These are phyloP conservation scores for Neobulgaria alba DNA, from an alignment of 2,329 filamentous ascomycete genomes.

Conservation along the genomic window DNA sequence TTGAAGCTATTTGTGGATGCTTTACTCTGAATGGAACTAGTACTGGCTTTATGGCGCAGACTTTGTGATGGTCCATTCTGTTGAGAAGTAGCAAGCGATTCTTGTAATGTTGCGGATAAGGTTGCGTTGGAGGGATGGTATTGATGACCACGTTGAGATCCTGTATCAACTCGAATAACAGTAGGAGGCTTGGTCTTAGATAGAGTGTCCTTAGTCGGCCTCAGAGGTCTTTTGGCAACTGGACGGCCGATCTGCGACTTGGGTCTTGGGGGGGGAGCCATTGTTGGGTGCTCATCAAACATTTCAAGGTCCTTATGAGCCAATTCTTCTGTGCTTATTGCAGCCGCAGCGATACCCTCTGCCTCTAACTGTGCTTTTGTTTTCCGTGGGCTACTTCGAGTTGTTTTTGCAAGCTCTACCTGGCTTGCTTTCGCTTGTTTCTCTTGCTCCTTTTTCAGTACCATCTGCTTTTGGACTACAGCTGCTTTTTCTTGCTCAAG, in stretches of 20 bases:
- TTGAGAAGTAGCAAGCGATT: slow-evolving; percentile 38
- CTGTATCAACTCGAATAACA: slow-evolving; percentile 62
- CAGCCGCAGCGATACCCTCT: slow-evolving; percentile 26
- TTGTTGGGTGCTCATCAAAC: slow-evolving; percentile 40
- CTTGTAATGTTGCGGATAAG: slow-evolving; percentile 50
- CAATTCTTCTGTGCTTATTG: slow-evolving; percentile 27
- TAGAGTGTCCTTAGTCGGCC: slow-evolving; percentile 50
- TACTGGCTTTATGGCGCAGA: slow-evolving; percentile 55
- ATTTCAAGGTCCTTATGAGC: slow-evolving; percentile 44
- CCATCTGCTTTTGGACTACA: slow-evolving; percentile 44
- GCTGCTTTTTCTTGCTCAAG: slow-evolving; percentile 48
- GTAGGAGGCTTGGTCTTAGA: slow-evolving; percentile 59
- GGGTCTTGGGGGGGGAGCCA: slow-evolving; percentile 53
- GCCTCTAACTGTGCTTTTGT: slow-evolving; percentile 30
- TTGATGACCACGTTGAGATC: slow-evolving; percentile 55
- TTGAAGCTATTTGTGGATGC: slow-evolving; percentile 50
- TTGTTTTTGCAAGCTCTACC: slow-evolving; percentile 34
- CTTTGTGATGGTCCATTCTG: slow-evolving; percentile 39
- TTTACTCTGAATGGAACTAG: slow-evolving; percentile 29
- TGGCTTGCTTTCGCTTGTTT: slow-evolving; percentile 30
- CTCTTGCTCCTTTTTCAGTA: slow-evolving; percentile 45
- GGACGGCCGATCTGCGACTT: slow-evolving; percentile 40
- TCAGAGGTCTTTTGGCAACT: slow-evolving; percentile 49
- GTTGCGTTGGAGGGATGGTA: slow-evolving; percentile 50
- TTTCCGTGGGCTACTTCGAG: slow-evolving; percentile 45